Evolutionary conservation across 2,329 filamentous ascomycete genomes (phyloP), one percentile per base, ranked within the genome.

Genomic region (Sarocladium oryzae): DNA sequence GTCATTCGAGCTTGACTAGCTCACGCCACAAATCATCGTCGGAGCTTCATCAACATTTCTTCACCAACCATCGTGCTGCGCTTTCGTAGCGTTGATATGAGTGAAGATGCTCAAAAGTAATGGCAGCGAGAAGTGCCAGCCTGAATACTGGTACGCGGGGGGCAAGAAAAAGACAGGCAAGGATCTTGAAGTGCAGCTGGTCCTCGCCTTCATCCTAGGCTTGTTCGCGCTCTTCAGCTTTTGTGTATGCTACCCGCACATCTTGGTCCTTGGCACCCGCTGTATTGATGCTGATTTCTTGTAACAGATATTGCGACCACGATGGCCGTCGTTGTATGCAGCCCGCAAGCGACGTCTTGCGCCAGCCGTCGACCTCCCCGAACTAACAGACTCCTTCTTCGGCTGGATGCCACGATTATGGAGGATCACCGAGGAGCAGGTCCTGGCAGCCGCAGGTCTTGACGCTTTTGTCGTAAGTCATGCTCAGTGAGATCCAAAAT

Each of bases 371-470:
- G 69, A 76, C 26, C 75, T 97, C 18, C 95, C 93, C 6, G 77
- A 85, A 30, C 79, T 99, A 9, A 88, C 92, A 16, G 82, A 91
- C 63, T 86, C 81, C 41, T 84, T 95, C 62, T 88, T 97, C 58
- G 92, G 92, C 61, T 99, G 93, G 93, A 93, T 99, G 43, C 84
- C 90, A 2, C 82, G 84, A 2, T 71, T 99, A 36, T 93, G 90
- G 72, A 81, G 72, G 57, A 88, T 99, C 55, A 89, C 84, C 1
- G 91, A 97, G 58, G 85, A 95, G 63, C 87, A 97, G 67, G 83
- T 99, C 3, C 76, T 99, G 50, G 84, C 87, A 15, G 92, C 90
- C 18, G 92, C 92, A 16, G 93, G 93, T 0, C 78, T 99, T 48
- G 93, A 99, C 72, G 93, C 93, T 49, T 99, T 89, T 70, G 93